A percentile compares a stretch with the other conserved stretches of the same genome.
These are phyloP conservation scores for Myriosclerotinia scirpicola DNA, from an alignment of 2,329 filamentous ascomycete species.

Conservation along the genomic window DNA sequence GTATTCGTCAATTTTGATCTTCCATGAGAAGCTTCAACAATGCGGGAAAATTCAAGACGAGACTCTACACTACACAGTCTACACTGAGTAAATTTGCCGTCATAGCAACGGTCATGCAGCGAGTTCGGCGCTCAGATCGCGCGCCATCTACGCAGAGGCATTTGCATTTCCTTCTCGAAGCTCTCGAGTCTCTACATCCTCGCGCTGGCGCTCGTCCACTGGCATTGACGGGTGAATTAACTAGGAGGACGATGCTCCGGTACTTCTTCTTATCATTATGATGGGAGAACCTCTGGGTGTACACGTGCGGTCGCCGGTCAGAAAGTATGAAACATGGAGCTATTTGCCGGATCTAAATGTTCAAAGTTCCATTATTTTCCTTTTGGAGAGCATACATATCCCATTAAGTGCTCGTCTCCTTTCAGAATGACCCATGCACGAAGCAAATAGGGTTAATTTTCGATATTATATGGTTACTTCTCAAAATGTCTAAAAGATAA, in stretches of 20 bases:
- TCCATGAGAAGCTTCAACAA: background rate
- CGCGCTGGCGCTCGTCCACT: background rate
- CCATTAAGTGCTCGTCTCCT: too few species aligned
- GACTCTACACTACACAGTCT: background rate
- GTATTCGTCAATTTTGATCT: conserved; percentile 4
- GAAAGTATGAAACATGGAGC: too few species aligned
- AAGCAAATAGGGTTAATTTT: too few species aligned
- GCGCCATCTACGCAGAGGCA: conserved; percentile 2
- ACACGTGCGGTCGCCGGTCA: too few species aligned
- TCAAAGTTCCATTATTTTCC: too few species aligned
- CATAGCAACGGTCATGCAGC: conserved; percentile 7
- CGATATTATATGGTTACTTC: too few species aligned
- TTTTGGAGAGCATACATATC: too few species aligned
- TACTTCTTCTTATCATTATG: background rate
- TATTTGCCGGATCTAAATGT: too few species aligned
- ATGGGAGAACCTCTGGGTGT: background rate
- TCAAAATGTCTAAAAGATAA: too few species aligned
- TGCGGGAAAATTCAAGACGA: background rate
- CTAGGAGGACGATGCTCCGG: background rate
- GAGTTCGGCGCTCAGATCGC: conserved; percentile 20
- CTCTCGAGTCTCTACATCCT: conserved; percentile 14
- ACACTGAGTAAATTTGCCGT: conserved; percentile 16
- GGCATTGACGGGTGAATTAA: background rate
- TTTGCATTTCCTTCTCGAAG: conserved; percentile 18
- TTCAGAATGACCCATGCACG: too few species aligned